A percentile compares a stretch with the other conserved stretches of the same genome.
Evolutionary conservation across 169 alveolate genomes (phyloP).

Genomic region (Miamiensis avidus): DNA sequence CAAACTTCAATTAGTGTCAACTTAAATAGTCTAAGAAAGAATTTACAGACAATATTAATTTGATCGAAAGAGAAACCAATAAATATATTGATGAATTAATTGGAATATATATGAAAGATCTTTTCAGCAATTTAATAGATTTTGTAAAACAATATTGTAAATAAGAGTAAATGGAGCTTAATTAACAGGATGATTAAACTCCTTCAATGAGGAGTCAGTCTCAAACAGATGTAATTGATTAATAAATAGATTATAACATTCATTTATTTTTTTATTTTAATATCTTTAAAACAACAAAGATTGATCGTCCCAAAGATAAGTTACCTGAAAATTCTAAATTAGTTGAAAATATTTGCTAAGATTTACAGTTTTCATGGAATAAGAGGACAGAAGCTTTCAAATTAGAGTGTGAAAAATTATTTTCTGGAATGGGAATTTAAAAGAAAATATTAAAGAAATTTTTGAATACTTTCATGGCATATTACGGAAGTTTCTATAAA

Average conservation of each 20-base stretch:
- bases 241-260: neutral
- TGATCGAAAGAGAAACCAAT: constrained; percentile 39
- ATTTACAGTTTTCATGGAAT: constrained; percentile 37
- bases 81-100: constrained; percentile 26
- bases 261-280: neutral
- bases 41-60: constrained; percentile 21
- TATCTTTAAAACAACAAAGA: neutral
- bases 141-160: constrained; percentile 30
- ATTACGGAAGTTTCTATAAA: constrained; percentile 37
- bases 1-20: constrained; percentile 4
- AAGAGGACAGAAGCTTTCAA: constrained; percentile 41
- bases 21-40: constrained; percentile 29
- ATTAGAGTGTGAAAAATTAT: constrained; percentile 36
- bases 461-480: constrained; percentile 34
- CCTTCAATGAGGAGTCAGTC: no score
- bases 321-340: constrained; percentile 33
- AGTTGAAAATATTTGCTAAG: constrained; percentile 39
- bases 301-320: neutral
- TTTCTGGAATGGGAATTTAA: constrained; percentile 26
- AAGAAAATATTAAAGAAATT: constrained; percentile 39
- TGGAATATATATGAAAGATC: constrained; percentile 29
- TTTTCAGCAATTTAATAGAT: constrained; percentile 45
- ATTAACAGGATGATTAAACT: neutral
- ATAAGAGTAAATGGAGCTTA: constrained; percentile 23
- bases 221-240: neutral